phyloP scores from a whole-genome alignment of 1,284 basidiomycete genomes.

The Cystobasidium pallidum region DNA sequence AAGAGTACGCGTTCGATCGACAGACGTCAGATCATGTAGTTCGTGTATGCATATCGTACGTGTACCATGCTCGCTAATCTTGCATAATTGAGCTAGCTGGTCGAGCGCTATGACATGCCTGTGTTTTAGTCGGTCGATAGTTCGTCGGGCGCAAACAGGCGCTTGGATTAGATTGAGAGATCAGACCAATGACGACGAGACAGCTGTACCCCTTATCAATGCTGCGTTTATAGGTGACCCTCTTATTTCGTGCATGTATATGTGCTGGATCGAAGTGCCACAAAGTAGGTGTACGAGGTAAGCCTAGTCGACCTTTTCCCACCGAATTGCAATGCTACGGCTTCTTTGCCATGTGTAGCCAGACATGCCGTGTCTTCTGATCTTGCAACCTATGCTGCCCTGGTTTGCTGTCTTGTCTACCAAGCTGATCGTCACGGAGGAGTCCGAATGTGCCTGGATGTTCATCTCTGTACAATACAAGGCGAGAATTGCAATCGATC shows the following conservation, averaged over 20 bases:
- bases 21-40: not conserved
- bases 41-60: not conserved
- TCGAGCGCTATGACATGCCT: not conserved
- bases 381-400: not conserved
- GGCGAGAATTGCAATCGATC: not conserved
- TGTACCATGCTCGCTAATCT: not conserved
- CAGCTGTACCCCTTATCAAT: too few species aligned
- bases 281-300: too few species aligned
- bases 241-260: too few species aligned
- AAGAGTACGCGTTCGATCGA: not conserved
- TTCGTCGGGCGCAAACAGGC: too few species aligned
- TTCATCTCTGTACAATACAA: not conserved
- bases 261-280: too few species aligned
- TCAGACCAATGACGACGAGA: too few species aligned
- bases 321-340: too few species aligned
- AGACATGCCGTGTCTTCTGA: not conserved
- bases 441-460: not conserved
- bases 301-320: too few species aligned
- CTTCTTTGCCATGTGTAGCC: too few species aligned
- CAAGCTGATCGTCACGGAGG: not conserved
- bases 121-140: not conserved
- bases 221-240: too few species aligned
- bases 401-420: not conserved
- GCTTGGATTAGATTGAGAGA: too few species aligned
- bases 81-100: not conserved